Evolutionary conservation across 2,329 filamentous ascomycete species (phyloP).

Genomic region (Verticillium longisporum): DNA sequence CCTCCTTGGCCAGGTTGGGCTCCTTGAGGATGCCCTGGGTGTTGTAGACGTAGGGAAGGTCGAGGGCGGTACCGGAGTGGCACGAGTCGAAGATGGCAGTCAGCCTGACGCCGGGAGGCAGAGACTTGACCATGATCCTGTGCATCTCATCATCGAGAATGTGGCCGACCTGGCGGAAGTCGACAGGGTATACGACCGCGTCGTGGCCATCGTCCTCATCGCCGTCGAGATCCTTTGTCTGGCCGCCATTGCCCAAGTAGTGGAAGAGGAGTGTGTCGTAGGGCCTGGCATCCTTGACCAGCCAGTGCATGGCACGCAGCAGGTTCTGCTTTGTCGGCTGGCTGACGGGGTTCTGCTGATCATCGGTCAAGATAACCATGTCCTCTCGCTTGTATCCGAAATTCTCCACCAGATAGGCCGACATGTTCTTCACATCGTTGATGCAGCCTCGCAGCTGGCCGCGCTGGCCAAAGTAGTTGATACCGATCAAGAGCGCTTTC

Average conservation of each 20-base stretch:
- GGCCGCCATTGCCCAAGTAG: conserved; percentile 71
- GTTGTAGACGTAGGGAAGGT: conserved; percentile 74
- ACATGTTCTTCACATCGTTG: conserved; percentile 76
- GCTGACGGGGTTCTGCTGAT: conserved; percentile 62
- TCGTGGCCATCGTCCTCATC: conserved; percentile 75
- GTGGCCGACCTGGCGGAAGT: conserved; percentile 62
- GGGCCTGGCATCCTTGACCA: conserved; percentile 62
- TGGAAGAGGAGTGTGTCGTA: conserved; percentile 75
- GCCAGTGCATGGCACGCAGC: conserved; percentile 67
- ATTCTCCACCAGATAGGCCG: conserved; percentile 58
- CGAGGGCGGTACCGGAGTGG: conserved; percentile 71
- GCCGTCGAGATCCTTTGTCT: conserved; percentile 65
- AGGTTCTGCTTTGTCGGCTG: conserved; percentile 73
- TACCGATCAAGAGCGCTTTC: conserved; percentile 70
- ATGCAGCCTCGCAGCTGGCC: conserved; percentile 71
- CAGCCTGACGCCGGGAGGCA: conserved; percentile 76
- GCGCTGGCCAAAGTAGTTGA: conserved; percentile 72
- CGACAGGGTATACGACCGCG: conserved; percentile 73
- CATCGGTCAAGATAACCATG: conserved; percentile 73
- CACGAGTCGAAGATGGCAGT: conserved; percentile 80
- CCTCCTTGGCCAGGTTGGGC: conserved; percentile 74
- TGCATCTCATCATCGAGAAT: conserved; percentile 78
- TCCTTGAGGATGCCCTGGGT: conserved; percentile 76
- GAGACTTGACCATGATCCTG: conserved; percentile 65
- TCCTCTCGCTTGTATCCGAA: conserved; percentile 71